Evolutionary conservation across 768 basidiomycete species (phyloP).

Genomic region (Asterophora lycoperdoides): DNA sequence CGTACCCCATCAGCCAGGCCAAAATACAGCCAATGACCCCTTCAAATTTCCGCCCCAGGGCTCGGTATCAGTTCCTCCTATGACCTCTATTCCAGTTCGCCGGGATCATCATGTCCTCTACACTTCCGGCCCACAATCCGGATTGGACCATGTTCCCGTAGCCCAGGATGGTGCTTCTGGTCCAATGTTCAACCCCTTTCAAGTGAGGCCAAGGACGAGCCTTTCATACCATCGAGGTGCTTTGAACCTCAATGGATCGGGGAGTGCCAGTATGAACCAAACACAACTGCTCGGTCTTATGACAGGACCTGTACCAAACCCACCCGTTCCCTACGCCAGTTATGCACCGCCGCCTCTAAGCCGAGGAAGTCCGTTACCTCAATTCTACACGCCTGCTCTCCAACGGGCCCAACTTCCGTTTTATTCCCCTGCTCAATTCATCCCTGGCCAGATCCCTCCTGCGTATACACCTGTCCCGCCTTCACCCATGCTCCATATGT

Average conservation of each 20-base stretch:
- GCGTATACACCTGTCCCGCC: neutral
- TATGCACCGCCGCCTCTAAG: neutral
- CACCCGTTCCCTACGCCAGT: neutral
- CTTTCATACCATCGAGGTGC: slow-evolving; percentile 37
- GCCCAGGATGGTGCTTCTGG: neutral
- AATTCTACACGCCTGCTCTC: neutral
- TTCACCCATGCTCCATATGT: neutral
- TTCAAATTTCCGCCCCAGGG: slow-evolving; percentile 15
- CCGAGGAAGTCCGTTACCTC: neutral
- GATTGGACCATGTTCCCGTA: neutral
- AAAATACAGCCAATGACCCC: neutral
- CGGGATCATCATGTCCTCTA: slow-evolving; percentile 28
- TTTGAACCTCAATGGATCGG: slow-evolving; percentile 24
- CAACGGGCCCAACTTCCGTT: neutral
- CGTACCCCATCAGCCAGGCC: neutral
- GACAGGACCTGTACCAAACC: slow-evolving; percentile 25
- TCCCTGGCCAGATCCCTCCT: neutral
- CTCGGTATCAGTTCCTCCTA: slow-evolving; percentile 25
- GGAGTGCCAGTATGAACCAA: slow-evolving; percentile 49
- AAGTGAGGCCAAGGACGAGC: slow-evolving; percentile 46
- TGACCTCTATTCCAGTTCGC: slow-evolving; percentile 15
- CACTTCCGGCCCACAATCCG: slow-evolving; percentile 23
- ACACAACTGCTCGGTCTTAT: slow-evolving; percentile 44
- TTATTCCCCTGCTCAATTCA: neutral
- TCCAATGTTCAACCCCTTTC: slow-evolving; percentile 30